phyloP scores from a whole-genome alignment of 305 asterid genomes.

The Solanum hybrid region DNA sequence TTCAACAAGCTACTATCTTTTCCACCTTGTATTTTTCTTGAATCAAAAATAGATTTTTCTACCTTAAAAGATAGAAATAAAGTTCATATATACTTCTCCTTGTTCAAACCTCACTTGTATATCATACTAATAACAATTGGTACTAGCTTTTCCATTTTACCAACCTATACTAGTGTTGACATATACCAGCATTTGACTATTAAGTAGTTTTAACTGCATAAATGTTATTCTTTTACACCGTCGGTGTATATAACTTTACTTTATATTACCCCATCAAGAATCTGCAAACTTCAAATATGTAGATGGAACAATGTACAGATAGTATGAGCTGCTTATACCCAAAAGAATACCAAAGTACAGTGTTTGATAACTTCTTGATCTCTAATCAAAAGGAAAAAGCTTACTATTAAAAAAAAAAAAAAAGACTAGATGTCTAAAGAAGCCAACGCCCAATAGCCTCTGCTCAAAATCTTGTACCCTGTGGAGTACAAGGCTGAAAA shows the following conservation, averaged over 20 bases:
- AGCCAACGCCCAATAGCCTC: not conserved
- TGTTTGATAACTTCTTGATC: not conserved
- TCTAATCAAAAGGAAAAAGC: not conserved
- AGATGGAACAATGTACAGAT: not conserved
- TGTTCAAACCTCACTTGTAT: not conserved
- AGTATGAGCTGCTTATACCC: constrained; percentile 1
- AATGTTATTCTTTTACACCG: not conserved
- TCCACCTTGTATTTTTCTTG: not conserved
- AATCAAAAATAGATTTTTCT: not conserved
- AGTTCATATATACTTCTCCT: not conserved
- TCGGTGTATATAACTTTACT: not conserved
- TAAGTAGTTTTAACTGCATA: not conserved
- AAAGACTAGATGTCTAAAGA: not conserved
- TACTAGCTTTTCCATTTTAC: not conserved
- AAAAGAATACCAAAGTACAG: not conserved
- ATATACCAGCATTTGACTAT: not conserved
- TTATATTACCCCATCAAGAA: not conserved
- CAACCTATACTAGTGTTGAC: not conserved
- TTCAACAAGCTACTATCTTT: not conserved
- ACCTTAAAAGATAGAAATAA: not conserved
- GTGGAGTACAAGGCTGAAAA: not conserved
- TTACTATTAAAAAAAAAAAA: not conserved
- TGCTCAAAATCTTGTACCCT: not conserved
- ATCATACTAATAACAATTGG: not conserved
- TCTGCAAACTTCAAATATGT: not conserved